Evolutionary conservation across 768 basidiomycete genomes (phyloP).

Genomic region (Podaxis pistillaris): DNA sequence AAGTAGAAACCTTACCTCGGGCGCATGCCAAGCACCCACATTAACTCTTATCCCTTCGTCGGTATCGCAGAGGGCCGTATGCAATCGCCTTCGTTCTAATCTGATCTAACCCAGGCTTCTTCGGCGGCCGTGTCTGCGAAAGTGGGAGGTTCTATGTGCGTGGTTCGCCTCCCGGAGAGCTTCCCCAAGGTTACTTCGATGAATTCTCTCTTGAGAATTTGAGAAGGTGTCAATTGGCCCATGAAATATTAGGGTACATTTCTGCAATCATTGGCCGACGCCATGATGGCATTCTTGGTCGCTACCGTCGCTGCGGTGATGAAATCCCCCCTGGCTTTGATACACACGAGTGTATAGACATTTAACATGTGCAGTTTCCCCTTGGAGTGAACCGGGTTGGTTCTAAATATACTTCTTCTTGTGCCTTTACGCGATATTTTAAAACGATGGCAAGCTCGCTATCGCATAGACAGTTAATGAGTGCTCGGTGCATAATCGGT

Average conservation of each 20-base stretch:
- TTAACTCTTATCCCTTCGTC: neutral
- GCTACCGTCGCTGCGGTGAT: neutral
- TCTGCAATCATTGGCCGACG: neutral
- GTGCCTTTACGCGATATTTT: constrained; percentile 6
- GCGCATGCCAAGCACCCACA: neutral
- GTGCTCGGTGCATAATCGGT: neutral
- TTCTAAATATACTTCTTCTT: constrained; percentile 6
- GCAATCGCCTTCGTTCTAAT: neutral
- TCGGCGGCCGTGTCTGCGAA: neutral
- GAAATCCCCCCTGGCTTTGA: neutral
- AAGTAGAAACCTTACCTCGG: neutral
- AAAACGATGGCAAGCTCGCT: neutral
- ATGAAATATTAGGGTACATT: neutral
- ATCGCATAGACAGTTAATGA: neutral
- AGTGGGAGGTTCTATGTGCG: neutral
- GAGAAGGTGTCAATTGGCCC: neutral
- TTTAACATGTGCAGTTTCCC: neutral
- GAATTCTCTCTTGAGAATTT: neutral
- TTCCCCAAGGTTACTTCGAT: neutral
- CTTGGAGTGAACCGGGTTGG: constrained; percentile 4
- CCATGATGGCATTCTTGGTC: neutral
- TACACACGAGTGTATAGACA: neutral
- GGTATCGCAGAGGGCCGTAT: neutral
- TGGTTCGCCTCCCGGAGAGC: neutral
- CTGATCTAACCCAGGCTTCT: neutral